Base-by-base conservation (phyloP, 441 rosid species). In the Brassica hybrid region DNA sequence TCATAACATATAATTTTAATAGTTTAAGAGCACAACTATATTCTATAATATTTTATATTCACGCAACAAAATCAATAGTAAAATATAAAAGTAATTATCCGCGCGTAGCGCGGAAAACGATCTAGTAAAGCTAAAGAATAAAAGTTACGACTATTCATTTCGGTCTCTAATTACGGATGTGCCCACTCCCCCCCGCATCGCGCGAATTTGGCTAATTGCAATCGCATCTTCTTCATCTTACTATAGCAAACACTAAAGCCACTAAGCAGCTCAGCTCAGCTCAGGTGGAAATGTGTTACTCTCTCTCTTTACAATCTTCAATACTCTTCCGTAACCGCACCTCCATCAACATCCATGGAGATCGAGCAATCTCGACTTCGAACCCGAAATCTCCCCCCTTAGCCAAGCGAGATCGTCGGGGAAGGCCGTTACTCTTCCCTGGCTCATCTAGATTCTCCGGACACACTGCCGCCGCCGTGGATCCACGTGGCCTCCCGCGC, bases 271-370 rank as follows among this genome's bases (percentile, higher is more conserved):
- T 38, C 69, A n/a, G 64, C 65, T 38, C 69, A 41, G 48, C 48
- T 23, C 23, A 1, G 71, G 23, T 61, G 70, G 34, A 71, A 80
- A 80, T 76, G 83, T 75, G 67, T 30, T 18, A 30, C 74, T 71
- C 83, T 61, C 77, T 80, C 45, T 71, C 80, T 41, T 18, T 60
- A 27, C 74, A 76, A 38, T 54, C 77, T 30, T 71, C 83, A n/a
- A 27, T 66, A 11, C 32, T 60, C 58, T 75, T 66, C 57, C 60
- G 0, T 7, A 68, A 67, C 6, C 76, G 65, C 0, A 23, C 23
- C 21, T 1, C 74, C 12, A 45, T 12, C 1, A 67, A 30, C 66
- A 0, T 72, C 67, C 71, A 67, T 67, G 67, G 45, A 62, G 54
- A 67, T 76, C 80, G 80, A 76, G 2, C 77, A n/a, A 19, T 11